Percentiles rank a stretch among this genome's conserved stretches.
Conservation (phyloP, 768 basidiomycete genomes). For the Hygrophorus russula region DNA sequence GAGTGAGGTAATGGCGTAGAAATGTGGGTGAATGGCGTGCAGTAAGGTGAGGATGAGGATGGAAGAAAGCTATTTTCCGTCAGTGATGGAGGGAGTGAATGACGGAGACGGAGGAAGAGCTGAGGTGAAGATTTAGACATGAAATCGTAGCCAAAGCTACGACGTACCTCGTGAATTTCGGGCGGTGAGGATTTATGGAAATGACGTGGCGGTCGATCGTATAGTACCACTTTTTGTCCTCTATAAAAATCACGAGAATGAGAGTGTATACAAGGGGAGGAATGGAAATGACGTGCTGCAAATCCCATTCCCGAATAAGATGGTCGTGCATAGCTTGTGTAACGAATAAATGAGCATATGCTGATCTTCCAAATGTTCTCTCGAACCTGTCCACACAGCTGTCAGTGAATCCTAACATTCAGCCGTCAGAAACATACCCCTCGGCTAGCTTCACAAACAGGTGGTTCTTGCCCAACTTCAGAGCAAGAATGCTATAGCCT, state of each 20-base stretch:
- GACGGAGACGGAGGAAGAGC: constrained; percentile 41
- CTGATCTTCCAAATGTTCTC: constrained; percentile 59
- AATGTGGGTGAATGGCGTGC: constrained; percentile 50
- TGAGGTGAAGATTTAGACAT: constrained; percentile 12
- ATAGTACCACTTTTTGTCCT: constrained; percentile 67
- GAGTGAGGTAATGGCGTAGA: constrained; percentile 11
- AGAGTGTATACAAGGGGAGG: not conserved
- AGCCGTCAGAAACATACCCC: constrained; percentile 35
- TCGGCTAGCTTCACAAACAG: constrained; percentile 63
- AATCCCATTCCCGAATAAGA: constrained; percentile 60
- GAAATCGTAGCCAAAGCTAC: not conserved
- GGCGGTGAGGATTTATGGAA: constrained; percentile 64
- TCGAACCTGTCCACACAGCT: constrained; percentile 56
- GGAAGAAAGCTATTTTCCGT: constrained; percentile 39
- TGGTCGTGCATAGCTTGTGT: constrained; percentile 76
- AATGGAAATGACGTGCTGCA: constrained; percentile 43
- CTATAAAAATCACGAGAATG: constrained; percentile 25
- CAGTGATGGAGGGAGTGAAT: constrained; percentile 22
- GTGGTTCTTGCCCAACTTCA: constrained; percentile 65
- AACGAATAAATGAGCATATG: constrained; percentile 90
- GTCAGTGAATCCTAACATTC: not conserved
- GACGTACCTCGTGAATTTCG: constrained; percentile 65
- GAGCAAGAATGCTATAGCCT: constrained; percentile 84
- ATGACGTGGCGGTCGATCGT: constrained; percentile 83
- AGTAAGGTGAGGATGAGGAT: constrained; percentile 36